These are phyloP conservation scores for Bipolaris bicolor DNA, from an alignment of 2,329 filamentous ascomycete species.

Conservation along the genomic window DNA sequence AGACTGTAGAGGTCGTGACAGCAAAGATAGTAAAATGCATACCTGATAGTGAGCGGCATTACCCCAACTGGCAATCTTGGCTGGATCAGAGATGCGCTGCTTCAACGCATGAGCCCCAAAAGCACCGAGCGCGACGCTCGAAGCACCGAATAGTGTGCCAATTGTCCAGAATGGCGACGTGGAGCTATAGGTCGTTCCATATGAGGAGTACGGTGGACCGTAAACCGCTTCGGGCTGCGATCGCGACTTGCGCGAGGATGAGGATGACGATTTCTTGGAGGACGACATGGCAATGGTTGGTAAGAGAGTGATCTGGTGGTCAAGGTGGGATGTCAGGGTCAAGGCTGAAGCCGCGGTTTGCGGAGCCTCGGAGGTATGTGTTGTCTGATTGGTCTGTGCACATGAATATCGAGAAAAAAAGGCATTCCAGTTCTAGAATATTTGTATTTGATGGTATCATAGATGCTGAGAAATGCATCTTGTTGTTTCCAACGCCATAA, in stretches of 20 bases:
- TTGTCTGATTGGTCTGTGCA: slow-evolving; percentile 21
- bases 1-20: background rate
- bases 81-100: slow-evolving; percentile 64
- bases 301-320: slow-evolving; percentile 6
- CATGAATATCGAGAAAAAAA: slow-evolving; percentile 1
- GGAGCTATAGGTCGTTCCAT: slow-evolving; percentile 12
- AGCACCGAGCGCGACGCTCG: slow-evolving; percentile 66
- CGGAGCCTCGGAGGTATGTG: slow-evolving; percentile 28
- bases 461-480: slow-evolving; percentile 13
- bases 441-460: slow-evolving; percentile 17
- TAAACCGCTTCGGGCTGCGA: slow-evolving; percentile 4
- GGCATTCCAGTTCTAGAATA: background rate
- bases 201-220: background rate
- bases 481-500: slow-evolving; percentile 12
- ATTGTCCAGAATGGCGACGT: slow-evolving; percentile 64
- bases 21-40: background rate
- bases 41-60: slow-evolving; percentile 74
- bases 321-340: slow-evolving; percentile 12
- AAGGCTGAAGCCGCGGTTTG: slow-evolving; percentile 18
- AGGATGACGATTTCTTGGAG: slow-evolving; percentile 19
- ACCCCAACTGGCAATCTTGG: slow-evolving; percentile 64
- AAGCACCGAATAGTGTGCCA: slow-evolving; percentile 67
- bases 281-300: slow-evolving; percentile 12
- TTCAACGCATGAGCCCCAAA: slow-evolving; percentile 73
- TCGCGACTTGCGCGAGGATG: slow-evolving; percentile 14